Evolutionary conservation across 208 protist species (phyloP).

Genomic region (Naegleria gruberi): DNA sequence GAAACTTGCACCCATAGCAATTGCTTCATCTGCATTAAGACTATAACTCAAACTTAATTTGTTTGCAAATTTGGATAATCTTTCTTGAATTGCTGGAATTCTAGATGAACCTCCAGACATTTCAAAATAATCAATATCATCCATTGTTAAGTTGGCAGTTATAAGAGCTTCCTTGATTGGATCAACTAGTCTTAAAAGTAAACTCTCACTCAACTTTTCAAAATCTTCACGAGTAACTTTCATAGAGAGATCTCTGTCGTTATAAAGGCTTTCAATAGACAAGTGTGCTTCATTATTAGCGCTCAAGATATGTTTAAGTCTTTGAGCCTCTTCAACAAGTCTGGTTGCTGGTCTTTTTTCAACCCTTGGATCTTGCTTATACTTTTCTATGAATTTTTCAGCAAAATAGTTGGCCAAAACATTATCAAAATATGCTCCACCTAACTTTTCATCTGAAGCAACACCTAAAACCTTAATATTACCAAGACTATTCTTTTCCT

Average conservation of each 20-base stretch:
- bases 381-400: background rate
- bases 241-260: background rate
- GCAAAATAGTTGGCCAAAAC: background rate
- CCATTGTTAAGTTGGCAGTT: background rate
- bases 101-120: background rate
- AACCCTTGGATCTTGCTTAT: background rate
- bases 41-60: background rate
- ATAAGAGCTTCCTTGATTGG: background rate
- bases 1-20: background rate
- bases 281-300: background rate
- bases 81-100: slow-evolving; percentile 3
- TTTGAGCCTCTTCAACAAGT: background rate
- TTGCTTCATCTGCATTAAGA: slow-evolving; percentile 1
- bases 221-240: background rate
- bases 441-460: background rate
- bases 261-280: background rate
- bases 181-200: background rate
- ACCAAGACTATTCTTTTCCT: background rate
- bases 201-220: background rate
- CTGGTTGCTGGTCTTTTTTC: background rate
- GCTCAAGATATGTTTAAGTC: background rate
- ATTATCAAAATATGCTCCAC: background rate
- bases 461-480: background rate
- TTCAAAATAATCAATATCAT: background rate
- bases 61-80: background rate